Conservation (phyloP, 192 early-diverging fungal genomes). For the Helicostylum pulchrum region DNA sequence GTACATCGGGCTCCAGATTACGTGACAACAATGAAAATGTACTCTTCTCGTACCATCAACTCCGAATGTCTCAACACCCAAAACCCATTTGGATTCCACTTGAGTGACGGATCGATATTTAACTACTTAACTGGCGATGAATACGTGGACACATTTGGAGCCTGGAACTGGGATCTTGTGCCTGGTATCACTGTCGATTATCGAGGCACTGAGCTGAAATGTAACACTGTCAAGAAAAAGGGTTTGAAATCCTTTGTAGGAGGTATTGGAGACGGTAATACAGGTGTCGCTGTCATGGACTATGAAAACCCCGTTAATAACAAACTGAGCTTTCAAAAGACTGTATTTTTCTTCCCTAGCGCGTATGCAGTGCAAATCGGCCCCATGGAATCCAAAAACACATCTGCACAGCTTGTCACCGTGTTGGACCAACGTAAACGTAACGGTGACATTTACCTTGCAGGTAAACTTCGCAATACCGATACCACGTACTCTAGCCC, state of each 20-base stretch:
- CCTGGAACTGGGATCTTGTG: slow-evolving; percentile 28
- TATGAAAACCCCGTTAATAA: slow-evolving; percentile 21
- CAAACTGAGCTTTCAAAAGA: slow-evolving; percentile 18
- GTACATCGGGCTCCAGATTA: slow-evolving; percentile 23
- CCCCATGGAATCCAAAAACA: not conserved
- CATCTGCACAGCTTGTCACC: not conserved
- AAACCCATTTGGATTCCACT: slow-evolving; percentile 29
- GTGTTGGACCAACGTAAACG: slow-evolving; percentile 23
- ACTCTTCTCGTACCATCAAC: slow-evolving; percentile 25
- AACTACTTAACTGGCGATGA: slow-evolving; percentile 32
- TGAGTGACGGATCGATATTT: slow-evolving; percentile 29
- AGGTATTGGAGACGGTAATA: slow-evolving; percentile 21
- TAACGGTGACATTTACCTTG: slow-evolving; percentile 21
- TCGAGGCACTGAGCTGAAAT: slow-evolving; percentile 17
- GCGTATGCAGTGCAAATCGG: slow-evolving; percentile 24
- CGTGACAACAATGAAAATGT: slow-evolving; percentile 32
- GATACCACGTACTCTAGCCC: not conserved
- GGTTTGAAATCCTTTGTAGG: slow-evolving; percentile 26
- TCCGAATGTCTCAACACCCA: slow-evolving; percentile 29
- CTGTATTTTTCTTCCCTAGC: slow-evolving; percentile 21
- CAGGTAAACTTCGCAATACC: not conserved
- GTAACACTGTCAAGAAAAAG: slow-evolving; percentile 3
- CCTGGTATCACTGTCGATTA: slow-evolving; percentile 31
- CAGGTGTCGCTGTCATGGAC: slow-evolving; percentile 27
- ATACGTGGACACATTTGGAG: slow-evolving; percentile 29